These are phyloP conservation scores for Wickerhamiella azymoides DNA, from an alignment of 805 yeast species.

Conservation along the genomic window DNA sequence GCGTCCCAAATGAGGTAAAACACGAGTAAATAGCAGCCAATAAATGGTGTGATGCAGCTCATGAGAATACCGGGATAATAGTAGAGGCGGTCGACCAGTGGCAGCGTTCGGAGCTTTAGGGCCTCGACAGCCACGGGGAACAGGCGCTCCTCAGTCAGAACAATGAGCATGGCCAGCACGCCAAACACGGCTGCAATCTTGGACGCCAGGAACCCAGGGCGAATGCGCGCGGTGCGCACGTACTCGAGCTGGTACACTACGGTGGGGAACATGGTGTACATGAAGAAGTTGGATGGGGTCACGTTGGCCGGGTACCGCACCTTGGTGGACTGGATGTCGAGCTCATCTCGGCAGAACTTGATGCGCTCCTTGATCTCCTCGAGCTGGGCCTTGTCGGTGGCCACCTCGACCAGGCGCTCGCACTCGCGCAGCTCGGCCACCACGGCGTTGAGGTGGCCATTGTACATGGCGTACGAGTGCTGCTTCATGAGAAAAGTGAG, in stretches of 20 bases:
- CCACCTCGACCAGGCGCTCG: conserved; percentile 14
- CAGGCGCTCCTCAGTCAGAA: conserved; percentile 59
- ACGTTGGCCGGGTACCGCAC: conserved; percentile 60
- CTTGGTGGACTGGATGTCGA: conserved; percentile 39
- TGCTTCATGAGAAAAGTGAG: conserved; percentile 84
- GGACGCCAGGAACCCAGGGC: conserved; percentile 53
- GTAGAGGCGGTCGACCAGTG: conserved; percentile 32
- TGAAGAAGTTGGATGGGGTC: conserved; percentile 48
- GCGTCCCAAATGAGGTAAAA: conserved; percentile 95
- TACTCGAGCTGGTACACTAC: conserved; percentile 55
- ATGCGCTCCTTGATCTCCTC: conserved; percentile 34
- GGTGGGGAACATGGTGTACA: conserved; percentile 80
- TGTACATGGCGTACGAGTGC: conserved; percentile 86
- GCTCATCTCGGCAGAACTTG: conserved; percentile 59
- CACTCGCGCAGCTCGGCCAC: conserved; percentile 9
- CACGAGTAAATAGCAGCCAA: conserved; percentile 56
- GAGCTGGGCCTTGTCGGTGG: neutral
- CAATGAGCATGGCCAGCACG: conserved; percentile 66
- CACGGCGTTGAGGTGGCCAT: conserved; percentile 55
- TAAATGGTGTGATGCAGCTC: conserved; percentile 70
- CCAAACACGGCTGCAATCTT: conserved; percentile 79
- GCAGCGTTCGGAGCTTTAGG: conserved; percentile 34
- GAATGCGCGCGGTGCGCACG: conserved; percentile 57
- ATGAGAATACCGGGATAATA: conserved; percentile 39
- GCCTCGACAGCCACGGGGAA: conserved; percentile 62